Percentiles rank a stretch among this genome's conserved stretches.
Conservation (phyloP, 2,329 filamentous ascomycete genomes). For the Talaromyces sp. region DNA sequence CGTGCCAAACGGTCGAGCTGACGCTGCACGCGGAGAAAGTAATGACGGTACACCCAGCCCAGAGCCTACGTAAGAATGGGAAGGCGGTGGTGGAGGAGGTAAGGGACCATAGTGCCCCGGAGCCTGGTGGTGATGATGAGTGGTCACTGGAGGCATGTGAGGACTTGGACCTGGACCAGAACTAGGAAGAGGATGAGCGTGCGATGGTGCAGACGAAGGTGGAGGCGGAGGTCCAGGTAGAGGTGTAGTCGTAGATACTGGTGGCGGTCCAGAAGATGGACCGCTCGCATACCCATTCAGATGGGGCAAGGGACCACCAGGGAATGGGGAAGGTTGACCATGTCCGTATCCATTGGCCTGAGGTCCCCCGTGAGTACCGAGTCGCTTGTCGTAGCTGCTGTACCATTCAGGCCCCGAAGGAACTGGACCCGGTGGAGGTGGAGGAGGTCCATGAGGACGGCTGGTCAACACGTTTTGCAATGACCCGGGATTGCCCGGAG, state of each 20-base stretch:
- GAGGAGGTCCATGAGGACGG: slow-evolving; percentile 25
- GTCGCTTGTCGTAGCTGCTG: slow-evolving; percentile 17
- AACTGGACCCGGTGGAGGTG: slow-evolving; percentile 26
- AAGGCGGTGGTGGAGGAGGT: slow-evolving; percentile 29
- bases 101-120: slow-evolving; percentile 12
- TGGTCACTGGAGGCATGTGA: slow-evolving; percentile 45
- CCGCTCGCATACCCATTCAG: slow-evolving; percentile 16
- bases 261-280: slow-evolving; percentile 5
- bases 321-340: slow-evolving; percentile 19
- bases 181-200: slow-evolving; percentile 11
- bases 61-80: slow-evolving; percentile 35
- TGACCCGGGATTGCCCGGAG: slow-evolving; percentile 31
- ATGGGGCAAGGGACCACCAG: slow-evolving; percentile 18
- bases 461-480: slow-evolving; percentile 26
- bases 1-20: slow-evolving; percentile 34
- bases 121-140: slow-evolving; percentile 30
- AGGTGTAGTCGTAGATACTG: slow-evolving; percentile 26
- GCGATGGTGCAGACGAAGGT: slow-evolving; percentile 37
- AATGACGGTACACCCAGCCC: slow-evolving; percentile 36
- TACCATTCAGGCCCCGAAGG: slow-evolving; percentile 21
- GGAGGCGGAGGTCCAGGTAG: slow-evolving; percentile 40
- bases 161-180: slow-evolving; percentile 29
- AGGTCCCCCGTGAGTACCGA: slow-evolving; percentile 6
- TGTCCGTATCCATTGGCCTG: slow-evolving; percentile 18
- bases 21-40: slow-evolving; percentile 33